Evolutionary conservation across 2,329 filamentous ascomycete genomes (phyloP), one percentile per base, ranked within the genome.

Genomic region (Magnaporthiopsis incrustans): DNA sequence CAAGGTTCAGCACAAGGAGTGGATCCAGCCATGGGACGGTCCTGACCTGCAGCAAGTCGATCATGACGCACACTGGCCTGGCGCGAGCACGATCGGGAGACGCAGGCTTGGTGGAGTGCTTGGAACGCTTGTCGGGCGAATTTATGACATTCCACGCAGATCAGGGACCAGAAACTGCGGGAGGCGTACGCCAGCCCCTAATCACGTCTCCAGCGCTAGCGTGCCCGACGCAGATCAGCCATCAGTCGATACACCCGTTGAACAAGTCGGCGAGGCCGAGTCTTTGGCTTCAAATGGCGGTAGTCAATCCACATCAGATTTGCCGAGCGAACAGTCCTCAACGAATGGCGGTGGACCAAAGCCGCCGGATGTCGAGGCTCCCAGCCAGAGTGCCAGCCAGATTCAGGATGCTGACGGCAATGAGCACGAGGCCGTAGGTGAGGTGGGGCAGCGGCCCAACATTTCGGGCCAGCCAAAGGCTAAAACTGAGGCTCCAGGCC

Each of bases 31-130:
- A 1, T 89, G 86, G 86, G 85, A 89, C 69, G 85, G 85, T 15
- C 77, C 81, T 12, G 77, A 78, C n/a, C 72, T 89, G 38, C 79
- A 86, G 63, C 88, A 90, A 73, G 81, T 89, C 15, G 86, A 89
- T 70, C 80, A 85, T 68, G 77, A 79, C 59, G 81, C 82, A 10
- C 76, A 77, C 63, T 85, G 81, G 79, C 85, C 82, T 33, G 86
- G 79, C 65, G 84, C 74, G 72, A 84, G 74, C 71, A 80, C 74
- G 14, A 85, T 89, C 61, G 81, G 85, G n/a, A 82, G 86, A 61
- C 83, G 83, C 69, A 79, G 88, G 65, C 74, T 90, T 6, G 88
- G 88, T 7, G 89, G 89, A 15, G 83, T 91, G 12, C 75, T 92
- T 3, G 89, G 89, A 3, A 81, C 89, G 10, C 74, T 91, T 0